Evolutionary conservation across 441 rosid species (phyloP), one percentile per base, ranked within the genome.

Genomic region (Populus hybrid): DNA sequence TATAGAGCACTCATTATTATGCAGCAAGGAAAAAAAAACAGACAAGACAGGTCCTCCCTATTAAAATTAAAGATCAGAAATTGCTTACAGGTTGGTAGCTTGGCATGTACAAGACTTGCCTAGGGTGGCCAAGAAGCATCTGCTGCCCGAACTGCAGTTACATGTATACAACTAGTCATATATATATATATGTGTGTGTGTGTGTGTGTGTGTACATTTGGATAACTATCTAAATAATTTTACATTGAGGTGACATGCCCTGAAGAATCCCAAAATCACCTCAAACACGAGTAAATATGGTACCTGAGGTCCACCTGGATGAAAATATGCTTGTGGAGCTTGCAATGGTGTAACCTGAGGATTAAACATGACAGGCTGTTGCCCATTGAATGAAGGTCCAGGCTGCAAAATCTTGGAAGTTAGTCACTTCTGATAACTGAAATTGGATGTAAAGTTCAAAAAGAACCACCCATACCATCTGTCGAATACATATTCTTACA

Each of bases 231-330:
- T 67, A 36, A 33, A 67, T 21, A 28, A 7, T 29, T 67, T 67
- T 67, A 14, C 38, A 67, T 2, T 53, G 45, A 64, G 45, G 69
- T 56, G 42, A 71, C 28, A 66, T 8, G 63, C 14, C 56, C 53
- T 61, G 77, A 26, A 69, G 20, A 26, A 20, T 21, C 14, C 28
- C 35, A 2, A 53, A 26, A 74, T 12, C 40, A 26, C 35, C 40
- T 24, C 8, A 36, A 40, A 40, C n/a, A 67, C 31, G 63, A 70
- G 29, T 64, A 40, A 10, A 56, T 38, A 50, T 50, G 64, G 20
- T 75, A 93, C 99, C 93, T 92, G 95, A 80, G 94, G 93, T 78
- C 88, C 97, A 82, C 82, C 84, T 71, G 91, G 92, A 78, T 90
- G 97, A 79, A 88, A 88, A 86, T 89, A 95, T 53, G 91, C 78